Conservation (phyloP, 179 eudicot species). For the Heliamphora pulchella region DNA sequence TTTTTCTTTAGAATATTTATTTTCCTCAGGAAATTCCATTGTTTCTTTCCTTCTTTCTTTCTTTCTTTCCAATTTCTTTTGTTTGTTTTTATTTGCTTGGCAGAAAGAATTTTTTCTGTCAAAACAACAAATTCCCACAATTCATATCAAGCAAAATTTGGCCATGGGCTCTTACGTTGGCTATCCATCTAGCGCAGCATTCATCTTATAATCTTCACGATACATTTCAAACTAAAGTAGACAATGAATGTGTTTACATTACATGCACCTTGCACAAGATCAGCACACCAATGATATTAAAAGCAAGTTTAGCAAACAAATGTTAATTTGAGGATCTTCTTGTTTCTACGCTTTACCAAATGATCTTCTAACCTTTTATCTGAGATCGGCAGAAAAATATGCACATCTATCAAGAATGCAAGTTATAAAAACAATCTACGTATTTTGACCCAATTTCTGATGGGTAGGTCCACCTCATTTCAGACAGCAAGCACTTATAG, state of each 20-base stretch:
- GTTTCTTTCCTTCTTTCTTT: background rate
- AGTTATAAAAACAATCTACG: background rate
- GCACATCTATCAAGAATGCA: background rate
- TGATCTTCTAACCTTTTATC: background rate
- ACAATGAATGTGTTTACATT: background rate
- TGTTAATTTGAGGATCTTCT: too few species aligned
- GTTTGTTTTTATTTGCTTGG: background rate
- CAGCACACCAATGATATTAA: background rate
- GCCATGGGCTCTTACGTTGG: background rate
- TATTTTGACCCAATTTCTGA: background rate
- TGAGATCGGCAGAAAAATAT: background rate
- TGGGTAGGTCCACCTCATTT: too few species aligned
- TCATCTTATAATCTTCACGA: constrained; percentile 5
- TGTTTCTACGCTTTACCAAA: background rate
- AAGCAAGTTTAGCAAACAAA: too few species aligned
- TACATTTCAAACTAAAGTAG: background rate
- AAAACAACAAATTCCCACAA: background rate
- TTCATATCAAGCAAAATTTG: background rate
- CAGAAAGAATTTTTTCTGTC: background rate
- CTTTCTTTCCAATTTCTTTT: background rate
- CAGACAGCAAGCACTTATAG: too few species aligned
- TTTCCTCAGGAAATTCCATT: background rate
- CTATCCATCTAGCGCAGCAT: background rate
- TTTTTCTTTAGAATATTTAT: background rate
- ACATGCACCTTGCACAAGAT: background rate